These are phyloP conservation scores for Vanrija sp. DNA, from an alignment of 1,284 basidiomycete species.

Conservation along the genomic window DNA sequence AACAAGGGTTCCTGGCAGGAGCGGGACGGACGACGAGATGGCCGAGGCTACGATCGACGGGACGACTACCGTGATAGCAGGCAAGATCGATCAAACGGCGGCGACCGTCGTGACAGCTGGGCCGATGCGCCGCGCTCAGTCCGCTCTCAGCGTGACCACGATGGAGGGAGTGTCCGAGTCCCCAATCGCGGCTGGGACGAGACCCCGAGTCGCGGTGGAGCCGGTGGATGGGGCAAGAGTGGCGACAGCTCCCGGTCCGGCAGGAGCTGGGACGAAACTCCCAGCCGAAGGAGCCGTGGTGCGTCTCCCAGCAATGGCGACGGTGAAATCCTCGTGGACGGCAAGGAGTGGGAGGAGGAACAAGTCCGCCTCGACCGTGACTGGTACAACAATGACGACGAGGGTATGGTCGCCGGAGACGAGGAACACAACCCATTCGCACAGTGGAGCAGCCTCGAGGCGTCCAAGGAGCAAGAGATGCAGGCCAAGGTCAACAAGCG, in stretches of 20 bases:
- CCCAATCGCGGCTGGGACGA: constrained; percentile 88
- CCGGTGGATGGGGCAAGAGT: constrained; percentile 24
- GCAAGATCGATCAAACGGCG: constrained; percentile 13
- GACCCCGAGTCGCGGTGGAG: constrained; percentile 61
- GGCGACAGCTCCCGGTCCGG: constrained; percentile 14
- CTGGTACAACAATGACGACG: constrained; percentile 89
- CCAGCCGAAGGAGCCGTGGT: constrained; percentile 58
- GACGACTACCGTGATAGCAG: constrained; percentile 14
- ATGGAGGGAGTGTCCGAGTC: constrained; percentile 68
- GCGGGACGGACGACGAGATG: constrained; percentile 18
- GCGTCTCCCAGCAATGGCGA: constrained; percentile 47
- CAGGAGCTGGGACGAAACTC: constrained; percentile 76
- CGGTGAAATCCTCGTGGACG: constrained; percentile 42
- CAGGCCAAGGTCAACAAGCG: constrained; percentile 76
- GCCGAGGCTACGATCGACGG: constrained; percentile 19
- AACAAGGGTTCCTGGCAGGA: constrained; percentile 55
- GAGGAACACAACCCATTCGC: constrained; percentile 89
- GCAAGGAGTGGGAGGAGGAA: constrained; percentile 91
- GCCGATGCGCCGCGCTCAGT: constrained; percentile 60
- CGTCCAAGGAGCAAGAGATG: constrained; percentile 71
- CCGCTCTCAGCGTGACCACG: constrained; percentile 58
- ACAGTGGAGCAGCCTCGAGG: constrained; percentile 78
- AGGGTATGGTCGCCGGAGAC: constrained; percentile 72
- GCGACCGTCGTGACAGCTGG: constrained; percentile 27
- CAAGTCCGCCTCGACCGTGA: constrained; percentile 82